Conservation (phyloP, 83 land plant genomes). For the Thuja plicata region DNA sequence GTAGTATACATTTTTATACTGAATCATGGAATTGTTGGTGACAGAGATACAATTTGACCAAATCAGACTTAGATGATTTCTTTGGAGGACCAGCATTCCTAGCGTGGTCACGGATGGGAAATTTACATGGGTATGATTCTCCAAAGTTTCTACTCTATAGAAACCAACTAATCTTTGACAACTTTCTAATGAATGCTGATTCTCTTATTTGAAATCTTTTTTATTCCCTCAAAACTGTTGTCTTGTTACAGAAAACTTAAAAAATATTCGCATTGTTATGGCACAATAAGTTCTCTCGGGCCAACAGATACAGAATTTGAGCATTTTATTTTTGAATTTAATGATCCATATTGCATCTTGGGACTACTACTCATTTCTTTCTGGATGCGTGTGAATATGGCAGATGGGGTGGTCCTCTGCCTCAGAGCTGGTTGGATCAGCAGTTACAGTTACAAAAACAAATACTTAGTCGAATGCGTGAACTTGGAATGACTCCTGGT, state of each 20-base stretch:
- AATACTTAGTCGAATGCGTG: conserved; percentile 77
- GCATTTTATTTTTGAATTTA: not conserved
- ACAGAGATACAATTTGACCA: conserved; percentile 65
- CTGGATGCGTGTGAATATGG: not conserved
- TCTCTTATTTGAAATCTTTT: not conserved
- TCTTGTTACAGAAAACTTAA: not conserved
- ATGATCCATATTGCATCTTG: not conserved
- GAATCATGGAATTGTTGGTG: conserved; percentile 20
- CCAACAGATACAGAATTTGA: not conserved
- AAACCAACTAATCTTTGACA: not conserved
- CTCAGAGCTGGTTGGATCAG: conserved; percentile 81
- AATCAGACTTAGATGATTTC: conserved; percentile 72
- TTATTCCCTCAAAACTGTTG: not conserved
- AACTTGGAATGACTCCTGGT: conserved; percentile 99
- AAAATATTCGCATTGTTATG: not conserved
- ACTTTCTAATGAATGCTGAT: not conserved
- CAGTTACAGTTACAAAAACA: conserved; percentile 75
- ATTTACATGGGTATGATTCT: conserved; percentile 75
- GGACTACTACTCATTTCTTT: not conserved
- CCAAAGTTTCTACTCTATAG: not conserved
- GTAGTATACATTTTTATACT: not conserved
- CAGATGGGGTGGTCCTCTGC: conserved; percentile 99
- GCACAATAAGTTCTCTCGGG: not conserved
- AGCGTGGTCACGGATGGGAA: conserved; percentile 99
- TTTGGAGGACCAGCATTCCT: conserved; percentile 99